Conservation (phyloP, 768 basidiomycete genomes). For the Kwoniella dejecticola region DNA sequence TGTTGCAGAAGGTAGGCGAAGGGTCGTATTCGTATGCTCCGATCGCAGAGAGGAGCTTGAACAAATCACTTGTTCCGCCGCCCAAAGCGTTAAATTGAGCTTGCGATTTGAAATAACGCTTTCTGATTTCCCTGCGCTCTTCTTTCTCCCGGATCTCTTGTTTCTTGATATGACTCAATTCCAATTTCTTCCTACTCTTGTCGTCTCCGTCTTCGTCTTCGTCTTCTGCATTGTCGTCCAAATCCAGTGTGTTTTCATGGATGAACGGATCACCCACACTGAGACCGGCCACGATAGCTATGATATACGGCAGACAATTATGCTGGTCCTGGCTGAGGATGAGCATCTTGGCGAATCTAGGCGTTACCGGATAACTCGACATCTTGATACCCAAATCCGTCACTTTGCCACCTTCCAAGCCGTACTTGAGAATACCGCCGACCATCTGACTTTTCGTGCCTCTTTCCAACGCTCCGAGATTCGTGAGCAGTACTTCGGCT, state of each 20-base stretch:
- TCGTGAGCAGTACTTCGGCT: conserved; percentile 76
- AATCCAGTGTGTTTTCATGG: conserved; percentile 65
- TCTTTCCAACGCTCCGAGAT: conserved; percentile 76
- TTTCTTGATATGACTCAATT: conserved; percentile 58
- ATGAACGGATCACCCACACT: conserved; percentile 96
- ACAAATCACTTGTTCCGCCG: conserved; percentile 76
- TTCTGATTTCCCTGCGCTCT: conserved; percentile 65
- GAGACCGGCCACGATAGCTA: conserved; percentile 84
- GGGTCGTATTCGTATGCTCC: conserved; percentile 94
- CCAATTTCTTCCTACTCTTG: conserved; percentile 53
- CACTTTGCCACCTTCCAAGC: conserved; percentile 64
- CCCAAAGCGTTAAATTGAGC: conserved; percentile 73
- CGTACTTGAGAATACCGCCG: conserved; percentile 47
- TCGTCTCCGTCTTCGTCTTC: conserved; percentile 40
- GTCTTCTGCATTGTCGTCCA: conserved; percentile 58
- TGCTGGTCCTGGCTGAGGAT: conserved; percentile 76
- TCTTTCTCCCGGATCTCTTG: conserved; percentile 57
- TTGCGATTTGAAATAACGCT: conserved; percentile 80
- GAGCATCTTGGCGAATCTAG: conserved; percentile 93
- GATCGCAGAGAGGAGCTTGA: conserved; percentile 86
- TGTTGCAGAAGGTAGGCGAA: conserved; percentile 73
- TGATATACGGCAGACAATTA: conserved; percentile 86
- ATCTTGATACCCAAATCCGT: conserved; percentile 89
- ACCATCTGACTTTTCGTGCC: conserved; percentile 50
- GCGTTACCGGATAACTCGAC: conserved; percentile 90